Evolutionary conservation across 352 stramenopile genomes (phyloP), one percentile per base, ranked within the genome.

Genomic region (Phytophthora sojae): DNA sequence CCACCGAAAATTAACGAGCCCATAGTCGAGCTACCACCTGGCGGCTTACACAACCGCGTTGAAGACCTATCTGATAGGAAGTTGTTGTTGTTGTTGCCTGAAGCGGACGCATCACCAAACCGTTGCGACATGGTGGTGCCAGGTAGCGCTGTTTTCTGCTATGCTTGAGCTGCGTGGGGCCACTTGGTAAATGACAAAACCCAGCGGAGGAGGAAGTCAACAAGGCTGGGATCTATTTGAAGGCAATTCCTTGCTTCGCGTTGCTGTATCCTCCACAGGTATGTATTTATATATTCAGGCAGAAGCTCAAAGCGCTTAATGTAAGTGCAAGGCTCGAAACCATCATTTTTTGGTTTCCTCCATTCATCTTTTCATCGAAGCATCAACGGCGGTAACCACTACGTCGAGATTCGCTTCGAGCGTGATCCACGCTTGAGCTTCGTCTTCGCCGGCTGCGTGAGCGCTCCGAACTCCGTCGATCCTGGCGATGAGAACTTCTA

Each of bases 1-100:
- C 69, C 74, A 39, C 80, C 80, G 45, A 76, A 89, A 64, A 89
- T 80, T 45, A 89, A 57, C 19, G 81, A 85, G 45, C 81, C 81
- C 51, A 87, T 68, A 30, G 75, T 83, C 7, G 81, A 89, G 15
- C 62, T 56, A 1, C 78, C 79, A 29, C 75, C 84, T 0, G 84
- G 82, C n/a, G 82, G 80, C 21, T 90, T 83, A 57, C 74, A 61
- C 26, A 69, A 64, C 4, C 80, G 79, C 17, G 79, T 89, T 8
- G 64, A 71, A 12, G 78, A 82, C 51, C 79, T 77, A 12, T 85
- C 76, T 6, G 64, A 63, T 45, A 82, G 61, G 57, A 76, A 77
- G 55, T 88, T 88, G 79, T 88, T 84, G 69, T 79, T 77, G 67
- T 84, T 87, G 23, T 21, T 21, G 21, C 81, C 64, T 6, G 60